Evolutionary conservation across 108 stramenopile species (phyloP).

Genomic region (Cyclotella atomus): DNA sequence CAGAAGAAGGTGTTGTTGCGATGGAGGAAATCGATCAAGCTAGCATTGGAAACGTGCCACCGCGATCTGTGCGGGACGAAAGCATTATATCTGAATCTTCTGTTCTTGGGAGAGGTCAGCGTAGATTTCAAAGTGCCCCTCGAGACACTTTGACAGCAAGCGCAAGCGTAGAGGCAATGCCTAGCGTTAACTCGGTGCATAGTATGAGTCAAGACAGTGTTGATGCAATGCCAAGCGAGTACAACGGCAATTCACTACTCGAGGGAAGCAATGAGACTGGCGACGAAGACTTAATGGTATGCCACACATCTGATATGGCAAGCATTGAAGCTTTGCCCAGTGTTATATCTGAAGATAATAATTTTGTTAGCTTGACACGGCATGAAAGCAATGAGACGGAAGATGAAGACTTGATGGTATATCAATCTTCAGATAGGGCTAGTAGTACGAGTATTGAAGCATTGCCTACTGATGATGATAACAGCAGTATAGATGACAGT

Average conservation of each 20-base stretch:
- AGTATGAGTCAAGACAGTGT: conserved; percentile 20
- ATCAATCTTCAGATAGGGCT: conserved; percentile 17
- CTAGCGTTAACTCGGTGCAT: conserved; percentile 27
- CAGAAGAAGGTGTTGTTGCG: conserved; percentile 33
- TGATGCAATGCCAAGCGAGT: conserved; percentile 23
- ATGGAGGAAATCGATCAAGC: conserved; percentile 43
- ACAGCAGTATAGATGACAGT: neutral
- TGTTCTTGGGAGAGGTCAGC: conserved; percentile 20
- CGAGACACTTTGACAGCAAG: neutral
- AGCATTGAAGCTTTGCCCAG: conserved; percentile 41
- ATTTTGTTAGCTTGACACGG: neutral
- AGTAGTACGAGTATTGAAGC: conserved; percentile 41
- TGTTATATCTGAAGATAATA: conserved; percentile 7
- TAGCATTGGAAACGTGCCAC: conserved; percentile 35
- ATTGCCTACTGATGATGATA: conserved; percentile 31
- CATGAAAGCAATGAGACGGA: conserved; percentile 7
- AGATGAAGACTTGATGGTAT: conserved; percentile 19
- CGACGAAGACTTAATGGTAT: conserved; percentile 13
- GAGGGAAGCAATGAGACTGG: conserved; percentile 6
- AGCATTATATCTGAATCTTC: conserved; percentile 35
- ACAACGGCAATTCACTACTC: conserved; percentile 6
- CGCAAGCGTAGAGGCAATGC: conserved; percentile 35
- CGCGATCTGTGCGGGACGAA: conserved; percentile 40
- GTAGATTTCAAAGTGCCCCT: neutral
- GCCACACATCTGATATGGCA: conserved; percentile 26